A percentile compares a stretch with the other conserved stretches of the same genome.
Evolutionary conservation across 768 basidiomycete species (phyloP).

Genomic region (Trametes maxima): DNA sequence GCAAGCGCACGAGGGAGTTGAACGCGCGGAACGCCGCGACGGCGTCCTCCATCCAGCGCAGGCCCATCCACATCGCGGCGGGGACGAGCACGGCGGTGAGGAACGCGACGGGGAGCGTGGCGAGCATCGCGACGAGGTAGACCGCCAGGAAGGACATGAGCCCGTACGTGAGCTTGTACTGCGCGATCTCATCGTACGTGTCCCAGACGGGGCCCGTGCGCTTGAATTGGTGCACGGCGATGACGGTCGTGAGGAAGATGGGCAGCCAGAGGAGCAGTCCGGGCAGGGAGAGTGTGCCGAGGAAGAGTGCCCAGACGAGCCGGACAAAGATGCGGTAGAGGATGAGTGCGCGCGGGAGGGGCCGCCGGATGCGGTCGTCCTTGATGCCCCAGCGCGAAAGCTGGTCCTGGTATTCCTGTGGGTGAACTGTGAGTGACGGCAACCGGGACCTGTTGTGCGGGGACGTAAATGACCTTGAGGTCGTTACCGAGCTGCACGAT

Average conservation of each 20-base stretch:
- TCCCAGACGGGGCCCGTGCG: constrained; percentile 82
- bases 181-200: constrained; percentile 88
- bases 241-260: constrained; percentile 69
- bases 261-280: constrained; percentile 85
- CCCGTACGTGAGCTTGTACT: constrained; percentile 86
- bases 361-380: constrained; percentile 81
- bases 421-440: not conserved
- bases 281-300: constrained; percentile 68
- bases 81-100: constrained; percentile 67
- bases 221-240: constrained; percentile 75
- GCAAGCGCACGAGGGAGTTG: constrained; percentile 57
- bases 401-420: constrained; percentile 73
- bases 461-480: constrained; percentile 53
- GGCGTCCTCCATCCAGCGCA: constrained; percentile 88
- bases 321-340: constrained; percentile 68
- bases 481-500: constrained; percentile 43
- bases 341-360: constrained; percentile 52
- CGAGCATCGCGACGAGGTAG: constrained; percentile 53
- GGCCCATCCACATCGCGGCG: constrained; percentile 83
- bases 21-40: constrained; percentile 79
- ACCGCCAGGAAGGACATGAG: constrained; percentile 72
- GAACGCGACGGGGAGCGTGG: constrained; percentile 64
- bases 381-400: constrained; percentile 71
- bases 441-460: not conserved
- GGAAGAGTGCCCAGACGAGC: constrained; percentile 59